These are phyloP conservation scores for Sporothrix humicola DNA, from an alignment of 2,329 filamentous ascomycete species.

Conservation along the genomic window DNA sequence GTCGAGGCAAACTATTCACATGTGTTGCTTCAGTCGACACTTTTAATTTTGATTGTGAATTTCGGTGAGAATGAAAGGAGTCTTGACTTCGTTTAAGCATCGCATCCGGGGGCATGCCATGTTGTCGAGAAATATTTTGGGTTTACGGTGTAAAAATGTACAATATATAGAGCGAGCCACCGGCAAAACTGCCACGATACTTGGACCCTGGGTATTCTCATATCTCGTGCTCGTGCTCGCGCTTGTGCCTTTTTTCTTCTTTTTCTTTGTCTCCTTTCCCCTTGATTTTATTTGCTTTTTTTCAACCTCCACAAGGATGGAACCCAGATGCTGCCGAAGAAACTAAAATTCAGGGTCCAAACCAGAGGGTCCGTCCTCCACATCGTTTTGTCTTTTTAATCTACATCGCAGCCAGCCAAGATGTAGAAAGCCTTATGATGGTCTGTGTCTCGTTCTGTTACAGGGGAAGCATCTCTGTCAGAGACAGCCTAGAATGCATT, in stretches of 20 bases:
- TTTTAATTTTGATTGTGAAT: too few species aligned
- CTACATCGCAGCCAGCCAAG: background rate
- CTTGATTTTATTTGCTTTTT: background rate
- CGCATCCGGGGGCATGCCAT: too few species aligned
- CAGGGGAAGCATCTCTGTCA: background rate
- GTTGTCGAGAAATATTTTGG: too few species aligned
- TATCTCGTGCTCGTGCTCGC: background rate
- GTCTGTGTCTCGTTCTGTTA: background rate
- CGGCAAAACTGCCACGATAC: background rate
- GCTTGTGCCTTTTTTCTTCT: background rate
- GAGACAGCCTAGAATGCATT: background rate
- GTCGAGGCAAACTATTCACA: too few species aligned
- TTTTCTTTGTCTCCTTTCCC: background rate
- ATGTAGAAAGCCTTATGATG: background rate
- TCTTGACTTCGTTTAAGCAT: too few species aligned
- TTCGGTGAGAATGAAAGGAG: too few species aligned
- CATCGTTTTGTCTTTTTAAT: too few species aligned
- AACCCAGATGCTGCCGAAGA: background rate
- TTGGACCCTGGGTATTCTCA: background rate
- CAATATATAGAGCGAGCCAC: background rate
- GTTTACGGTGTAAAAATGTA: too few species aligned
- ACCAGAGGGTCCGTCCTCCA: background rate
- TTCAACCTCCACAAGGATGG: background rate
- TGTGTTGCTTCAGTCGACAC: too few species aligned
- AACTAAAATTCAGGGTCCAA: conserved; percentile 8